Percentiles rank a stretch among this genome's conserved stretches.
phyloP scores from a whole-genome alignment of 306 rosid genomes.

The Glycine soja region DNA sequence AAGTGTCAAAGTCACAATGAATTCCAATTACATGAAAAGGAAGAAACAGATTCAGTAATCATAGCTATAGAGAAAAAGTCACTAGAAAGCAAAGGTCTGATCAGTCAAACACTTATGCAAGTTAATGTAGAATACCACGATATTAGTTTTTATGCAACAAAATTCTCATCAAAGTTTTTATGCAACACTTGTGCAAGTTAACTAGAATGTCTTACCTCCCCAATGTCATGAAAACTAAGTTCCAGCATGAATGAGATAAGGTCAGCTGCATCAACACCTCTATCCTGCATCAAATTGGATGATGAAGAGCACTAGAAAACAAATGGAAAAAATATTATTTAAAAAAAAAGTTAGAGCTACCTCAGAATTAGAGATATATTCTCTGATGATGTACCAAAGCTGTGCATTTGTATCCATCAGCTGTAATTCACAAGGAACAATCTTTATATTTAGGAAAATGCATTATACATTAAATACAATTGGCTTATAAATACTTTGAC shows the following conservation, averaged over 20 bases:
- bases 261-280: constrained; percentile 86
- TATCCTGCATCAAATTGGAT: constrained; percentile 67
- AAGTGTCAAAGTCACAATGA: constrained; percentile 37
- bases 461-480: constrained; percentile 46
- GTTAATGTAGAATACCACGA: constrained; percentile 19
- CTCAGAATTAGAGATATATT: constrained; percentile 94
- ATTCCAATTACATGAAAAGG: constrained; percentile 23
- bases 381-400: constrained; percentile 97
- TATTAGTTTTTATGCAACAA: constrained; percentile 29
- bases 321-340: constrained; percentile 22
- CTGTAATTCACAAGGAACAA: constrained; percentile 62
- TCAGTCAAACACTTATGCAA: constrained; percentile 21
- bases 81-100: constrained; percentile 26
- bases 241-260: constrained; percentile 90
- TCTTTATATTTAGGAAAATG: constrained; percentile 46
- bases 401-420: constrained; percentile 98
- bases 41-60: constrained; percentile 24
- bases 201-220: constrained; percentile 69
- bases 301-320: constrained; percentile 33
- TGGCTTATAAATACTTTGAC: constrained; percentile 46
- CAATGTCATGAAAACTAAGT: constrained; percentile 96
- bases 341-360: constrained; percentile 50
- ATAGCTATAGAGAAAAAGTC: constrained; percentile 16
- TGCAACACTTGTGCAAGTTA: too few species aligned
- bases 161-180: constrained; percentile 25